Evolutionary conservation across 2,329 filamentous ascomycete species (phyloP), one percentile per base, ranked within the genome.

Genomic region (Aspergillus awamori): DNA sequence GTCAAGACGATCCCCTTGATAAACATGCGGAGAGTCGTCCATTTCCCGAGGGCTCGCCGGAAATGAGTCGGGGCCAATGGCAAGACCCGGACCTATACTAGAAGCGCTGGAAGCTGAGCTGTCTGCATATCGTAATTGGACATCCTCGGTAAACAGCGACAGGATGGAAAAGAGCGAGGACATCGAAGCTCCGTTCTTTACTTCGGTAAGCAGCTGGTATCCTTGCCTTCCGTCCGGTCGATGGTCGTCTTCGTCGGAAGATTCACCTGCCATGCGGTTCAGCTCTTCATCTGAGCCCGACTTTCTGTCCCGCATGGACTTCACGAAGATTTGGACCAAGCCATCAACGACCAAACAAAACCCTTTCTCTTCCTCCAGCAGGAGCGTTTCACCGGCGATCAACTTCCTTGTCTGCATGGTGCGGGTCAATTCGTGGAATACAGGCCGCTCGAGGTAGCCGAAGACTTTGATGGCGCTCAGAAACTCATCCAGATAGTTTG

Each of bases 381-480:
- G 88, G 69, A 99, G 83, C 0, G 95, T 99, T 77, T 99, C 95
- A 30, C 95, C 95, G 5, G 95, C 94, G 70, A 98, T 96, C 53
- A 99, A 83, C 77, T 97, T 97, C 69, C 92, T 85, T 20, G 96
- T 99, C 80, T 99, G 95, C 95, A 99, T 99, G 61, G 93, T 97
- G 62, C 95, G 85, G 0, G 95, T 99, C 69, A 99, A 85, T 78
- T 99, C 95, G 72, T 99, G 96, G 72, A 99, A 99, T 45, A 99
- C 95, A 0, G 95, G 93, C 26, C 95, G 87, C 75, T 99, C 95
- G 47, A 99, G 82, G 73, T 98, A 99, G 8, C 95, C 95, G 78
- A 99, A 99, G 60, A 99, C 95, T 77, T 98, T 99, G 81, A 99
- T 99, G 30, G 96, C 95, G 74, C 93, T 98, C 22, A 99, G 82